Base-by-base conservation (phyloP, 495 filamentous ascomycete species). In the Halenospora varia region DNA sequence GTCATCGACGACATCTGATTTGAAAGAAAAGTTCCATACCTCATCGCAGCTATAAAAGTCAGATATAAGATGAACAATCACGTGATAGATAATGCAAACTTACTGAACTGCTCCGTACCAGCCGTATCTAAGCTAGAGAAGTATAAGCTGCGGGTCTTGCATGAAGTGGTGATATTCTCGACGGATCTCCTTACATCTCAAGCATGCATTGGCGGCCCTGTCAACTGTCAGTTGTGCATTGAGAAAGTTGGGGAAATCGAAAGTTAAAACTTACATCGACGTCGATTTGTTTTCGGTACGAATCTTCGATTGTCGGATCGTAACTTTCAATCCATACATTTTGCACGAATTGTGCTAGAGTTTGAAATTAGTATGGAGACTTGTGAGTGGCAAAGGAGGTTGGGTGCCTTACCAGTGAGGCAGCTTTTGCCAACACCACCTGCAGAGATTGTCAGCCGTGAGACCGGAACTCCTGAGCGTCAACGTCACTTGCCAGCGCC, bases 241-340 rank as follows among this genome's bases (percentile, higher is more conserved):
- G 39, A 42, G 19, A 48, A 24, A 65, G 56, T 59, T 40, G 10
- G 51, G 46, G 26, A 47, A 45, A 25, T 25, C 41, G 19, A 19
- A 25, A 44, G n/a, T n/a, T 18, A 10, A 48, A 35, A 83, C 81
- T 71, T 74, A 97, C 93, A 82, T 97, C 94, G 57, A 98, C 91
- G 62, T 93, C 85, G 41, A 96, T 87, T 62, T 93, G 89, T 67
- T 96, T 97, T 48, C 92, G 80, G 71, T 97, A 98, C 44, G 94
- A 96, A 73, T 98, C 92, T 73, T 98, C 94, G 67, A 98, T 97
- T 9, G 94, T 98, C 2, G 94, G 94, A 72, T 98, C 94, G 74
- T 98, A 98, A 71, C 88, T 92, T 73, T 98, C 94, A 68, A 98
- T 96, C 91, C 95, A 98, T 46, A 96, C 89, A 78, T 97, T 96